These are phyloP conservation scores for Calocybe cyanea DNA, from an alignment of 768 basidiomycete genomes.

Conservation along the genomic window DNA sequence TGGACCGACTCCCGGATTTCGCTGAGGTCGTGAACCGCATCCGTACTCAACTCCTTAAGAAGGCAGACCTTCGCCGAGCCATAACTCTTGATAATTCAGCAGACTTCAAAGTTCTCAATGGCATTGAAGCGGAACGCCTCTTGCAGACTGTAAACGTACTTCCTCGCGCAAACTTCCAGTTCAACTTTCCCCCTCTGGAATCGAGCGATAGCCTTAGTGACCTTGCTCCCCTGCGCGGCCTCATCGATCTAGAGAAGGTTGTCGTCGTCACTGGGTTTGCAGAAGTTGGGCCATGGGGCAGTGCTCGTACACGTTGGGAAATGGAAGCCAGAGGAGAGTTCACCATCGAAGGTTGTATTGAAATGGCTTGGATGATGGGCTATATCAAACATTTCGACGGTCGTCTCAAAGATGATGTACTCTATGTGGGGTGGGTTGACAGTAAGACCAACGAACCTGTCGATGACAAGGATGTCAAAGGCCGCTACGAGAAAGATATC, in stretches of 20 bases:
- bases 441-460: constrained; percentile 90
- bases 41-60: constrained; percentile 74
- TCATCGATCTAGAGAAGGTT: constrained; percentile 95
- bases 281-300: constrained; percentile 98
- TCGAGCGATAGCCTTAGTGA: constrained; percentile 64
- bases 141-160: constrained; percentile 90
- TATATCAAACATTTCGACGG: constrained; percentile 99
- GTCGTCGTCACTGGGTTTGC: constrained; percentile 95
- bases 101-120: constrained; percentile 91
- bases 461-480: constrained; percentile 95
- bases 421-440: constrained; percentile 98
- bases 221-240: constrained; percentile 74
- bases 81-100: constrained; percentile 91
- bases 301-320: constrained; percentile 97
- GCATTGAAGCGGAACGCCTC: constrained; percentile 87
- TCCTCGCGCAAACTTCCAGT: constrained; percentile 97
- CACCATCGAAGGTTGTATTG: constrained; percentile 96
- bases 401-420: constrained; percentile 85
- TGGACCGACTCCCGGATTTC: constrained; percentile 95
- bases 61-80: constrained; percentile 90
- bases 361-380: constrained; percentile 99
- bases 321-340: constrained; percentile 99
- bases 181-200: constrained; percentile 89
- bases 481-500: constrained; percentile 93
- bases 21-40: constrained; percentile 89